phyloP scores from a whole-genome alignment of 2,329 filamentous ascomycete genomes.

The Purpureocillium lavendulum region DNA sequence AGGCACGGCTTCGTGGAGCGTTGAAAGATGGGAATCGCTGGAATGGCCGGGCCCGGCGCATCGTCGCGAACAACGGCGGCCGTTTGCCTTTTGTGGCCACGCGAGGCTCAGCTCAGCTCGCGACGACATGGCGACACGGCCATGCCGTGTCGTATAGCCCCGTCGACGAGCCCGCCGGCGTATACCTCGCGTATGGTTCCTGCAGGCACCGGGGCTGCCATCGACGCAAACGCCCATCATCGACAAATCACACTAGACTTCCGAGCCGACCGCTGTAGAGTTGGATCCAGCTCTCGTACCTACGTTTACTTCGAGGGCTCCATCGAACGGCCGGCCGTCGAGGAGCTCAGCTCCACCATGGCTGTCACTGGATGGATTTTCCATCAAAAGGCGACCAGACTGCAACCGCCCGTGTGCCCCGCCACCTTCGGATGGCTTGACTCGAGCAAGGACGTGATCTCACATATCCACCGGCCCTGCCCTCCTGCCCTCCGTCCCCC shows the following conservation, averaged over 20 bases:
- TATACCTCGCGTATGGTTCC: slow-evolving; percentile 1
- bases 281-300: background rate
- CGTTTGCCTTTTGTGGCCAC: too few species aligned
- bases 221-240: slow-evolving; percentile 1
- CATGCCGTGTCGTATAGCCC: too few species aligned
- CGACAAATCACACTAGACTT: background rate
- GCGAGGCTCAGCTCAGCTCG: too few species aligned
- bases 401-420: slow-evolving; percentile 2
- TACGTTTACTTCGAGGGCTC: too few species aligned
- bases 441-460: slow-evolving; percentile 3
- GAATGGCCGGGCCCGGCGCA: too few species aligned
- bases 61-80: too few species aligned
- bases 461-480: slow-evolving; percentile 1
- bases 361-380: too few species aligned
- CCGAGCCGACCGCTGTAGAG: background rate
- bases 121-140: too few species aligned
- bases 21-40: too few species aligned
- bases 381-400: background rate
- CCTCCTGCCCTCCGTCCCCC: background rate
- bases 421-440: slow-evolving; percentile 4
- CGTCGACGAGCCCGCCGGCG: too few species aligned
- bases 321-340: too few species aligned
- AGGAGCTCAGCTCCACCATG: background rate
- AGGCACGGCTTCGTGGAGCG: too few species aligned
- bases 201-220: slow-evolving; percentile 2